A percentile compares a stretch with the other conserved stretches of the same genome.
Conservation (phyloP, 192 early-diverging fungal species). For the Dissophora globulifera region DNA sequence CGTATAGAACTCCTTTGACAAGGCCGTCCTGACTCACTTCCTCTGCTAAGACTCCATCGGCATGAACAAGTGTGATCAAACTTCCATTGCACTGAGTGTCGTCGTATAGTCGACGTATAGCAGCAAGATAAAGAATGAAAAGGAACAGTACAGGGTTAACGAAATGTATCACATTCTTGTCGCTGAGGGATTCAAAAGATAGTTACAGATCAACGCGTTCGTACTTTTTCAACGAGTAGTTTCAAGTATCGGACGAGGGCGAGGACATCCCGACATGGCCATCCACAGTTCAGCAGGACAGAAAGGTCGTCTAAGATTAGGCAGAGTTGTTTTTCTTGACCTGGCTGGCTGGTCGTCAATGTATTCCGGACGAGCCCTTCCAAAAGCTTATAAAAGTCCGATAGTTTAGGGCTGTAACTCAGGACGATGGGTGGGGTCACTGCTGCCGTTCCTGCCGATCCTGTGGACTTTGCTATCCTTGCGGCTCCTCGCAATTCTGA, state of each 20-base stretch:
- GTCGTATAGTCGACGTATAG: no score
- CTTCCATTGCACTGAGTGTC: slow-evolving; percentile 51
- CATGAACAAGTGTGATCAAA: slow-evolving; percentile 63
- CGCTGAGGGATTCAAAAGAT: no score
- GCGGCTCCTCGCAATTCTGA: slow-evolving; percentile 13
- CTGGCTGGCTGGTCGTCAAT: slow-evolving; percentile 4
- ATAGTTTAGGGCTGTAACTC: slow-evolving; percentile 34
- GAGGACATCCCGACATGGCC: slow-evolving; percentile 44
- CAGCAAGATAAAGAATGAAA: no score
- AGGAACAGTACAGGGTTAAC: no score
- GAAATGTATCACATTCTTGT: no score
- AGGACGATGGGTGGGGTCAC: slow-evolving; percentile 22
- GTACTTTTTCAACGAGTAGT: slow-evolving; percentile 54
- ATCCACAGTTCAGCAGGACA: slow-evolving; percentile 60
- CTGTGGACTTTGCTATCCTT: slow-evolving; percentile 35
- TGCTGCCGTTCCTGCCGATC: slow-evolving; percentile 20
- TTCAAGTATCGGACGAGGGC: slow-evolving; percentile 58
- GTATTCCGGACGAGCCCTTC: slow-evolving; percentile 50
- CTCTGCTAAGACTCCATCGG: slow-evolving; percentile 59
- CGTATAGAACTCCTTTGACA: slow-evolving; percentile 58
- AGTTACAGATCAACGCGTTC: no score
- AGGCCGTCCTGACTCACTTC: slow-evolving; percentile 59
- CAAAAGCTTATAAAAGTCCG: slow-evolving; percentile 44
- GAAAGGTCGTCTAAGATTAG: slow-evolving; percentile 67
- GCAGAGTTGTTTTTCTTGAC: slow-evolving; percentile 45